Conservation (phyloP, 371 early-diverging fungal species). For the Blastocladiella emersonii region DNA sequence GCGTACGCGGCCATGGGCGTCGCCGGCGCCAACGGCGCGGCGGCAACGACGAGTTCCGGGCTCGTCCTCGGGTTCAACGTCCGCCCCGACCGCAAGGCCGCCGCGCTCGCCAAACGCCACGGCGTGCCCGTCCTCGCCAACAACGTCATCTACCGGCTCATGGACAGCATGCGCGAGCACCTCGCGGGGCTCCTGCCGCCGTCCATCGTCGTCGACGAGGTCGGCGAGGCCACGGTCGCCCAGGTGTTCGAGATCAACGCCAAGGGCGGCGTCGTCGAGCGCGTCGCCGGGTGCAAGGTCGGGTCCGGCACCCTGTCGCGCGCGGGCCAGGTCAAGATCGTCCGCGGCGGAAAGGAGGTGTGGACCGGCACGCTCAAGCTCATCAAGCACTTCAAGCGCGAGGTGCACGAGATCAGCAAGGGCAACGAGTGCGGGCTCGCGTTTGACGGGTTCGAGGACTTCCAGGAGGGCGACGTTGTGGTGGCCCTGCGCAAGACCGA, state of each 20-base stretch:
- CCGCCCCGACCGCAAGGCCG: slow-evolving; percentile 58
- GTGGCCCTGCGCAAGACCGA: no score
- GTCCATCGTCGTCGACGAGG: slow-evolving; percentile 50
- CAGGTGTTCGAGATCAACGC: slow-evolving; percentile 64
- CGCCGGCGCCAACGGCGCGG: slow-evolving; percentile 6
- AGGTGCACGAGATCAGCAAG: slow-evolving; percentile 7
- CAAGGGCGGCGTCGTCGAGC: slow-evolving; percentile 46
- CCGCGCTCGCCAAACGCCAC: slow-evolving; percentile 39
- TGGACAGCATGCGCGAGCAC: slow-evolving; percentile 69
- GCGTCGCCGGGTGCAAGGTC: slow-evolving; percentile 78
- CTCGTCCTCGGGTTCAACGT: slow-evolving; percentile 77
- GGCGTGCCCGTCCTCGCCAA: slow-evolving; percentile 51
- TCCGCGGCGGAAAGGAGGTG: slow-evolving; percentile 46
- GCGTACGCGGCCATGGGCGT: background rate
- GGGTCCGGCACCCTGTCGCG: slow-evolving; percentile 49
- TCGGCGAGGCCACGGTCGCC: slow-evolving; percentile 74
- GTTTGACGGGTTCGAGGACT: slow-evolving; percentile 3
- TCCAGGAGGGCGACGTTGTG: slow-evolving; percentile 8
- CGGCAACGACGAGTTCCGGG: slow-evolving; percentile 20
- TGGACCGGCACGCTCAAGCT: slow-evolving; percentile 49
- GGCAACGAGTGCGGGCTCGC: slow-evolving; percentile 11
- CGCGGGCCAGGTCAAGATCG: slow-evolving; percentile 46
- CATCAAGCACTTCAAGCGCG: slow-evolving; percentile 16
- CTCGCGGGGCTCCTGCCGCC: slow-evolving; percentile 70
- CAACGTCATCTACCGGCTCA: slow-evolving; percentile 74